Conservation (phyloP, 1,284 basidiomycete species). For the Ustilago trichophora region DNA sequence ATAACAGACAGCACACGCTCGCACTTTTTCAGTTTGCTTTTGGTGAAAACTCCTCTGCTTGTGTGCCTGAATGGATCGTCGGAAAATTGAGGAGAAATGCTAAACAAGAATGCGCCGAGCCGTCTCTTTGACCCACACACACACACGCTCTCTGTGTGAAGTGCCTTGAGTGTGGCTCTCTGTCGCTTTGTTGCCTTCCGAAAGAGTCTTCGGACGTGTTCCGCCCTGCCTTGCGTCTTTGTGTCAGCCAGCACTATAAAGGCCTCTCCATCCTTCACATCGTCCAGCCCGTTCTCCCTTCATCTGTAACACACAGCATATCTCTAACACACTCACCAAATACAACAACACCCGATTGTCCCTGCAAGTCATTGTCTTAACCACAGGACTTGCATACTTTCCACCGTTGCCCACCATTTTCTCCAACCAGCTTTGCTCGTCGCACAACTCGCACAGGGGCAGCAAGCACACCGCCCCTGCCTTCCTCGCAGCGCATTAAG, state of each 20-base stretch:
- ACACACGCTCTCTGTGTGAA: neutral
- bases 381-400: slow-evolving; percentile 42
- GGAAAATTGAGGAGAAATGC: slow-evolving; percentile 8
- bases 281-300: neutral
- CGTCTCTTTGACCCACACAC: neutral
- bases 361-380: slow-evolving; percentile 44
- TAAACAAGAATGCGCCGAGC: slow-evolving; percentile 2
- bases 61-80: neutral
- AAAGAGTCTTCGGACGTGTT: neutral
- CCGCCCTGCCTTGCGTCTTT: neutral
- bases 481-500: slow-evolving; percentile 57
- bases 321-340: neutral
- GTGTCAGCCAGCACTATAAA: too few relatives aligned
- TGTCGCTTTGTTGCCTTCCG: neutral
- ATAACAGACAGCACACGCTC: too few relatives aligned
- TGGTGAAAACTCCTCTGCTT: neutral
- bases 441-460: slow-evolving; percentile 64
- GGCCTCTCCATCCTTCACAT: neutral
- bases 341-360: slow-evolving; percentile 2
- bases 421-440: slow-evolving; percentile 64
- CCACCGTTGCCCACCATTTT: slow-evolving; percentile 60
- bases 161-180: too few relatives aligned
- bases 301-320: slow-evolving; percentile 7
- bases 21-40: neutral
- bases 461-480: slow-evolving; percentile 62